phyloP scores from a whole-genome alignment of 2,329 filamentous ascomycete species.

The Neonectria coccinea region DNA sequence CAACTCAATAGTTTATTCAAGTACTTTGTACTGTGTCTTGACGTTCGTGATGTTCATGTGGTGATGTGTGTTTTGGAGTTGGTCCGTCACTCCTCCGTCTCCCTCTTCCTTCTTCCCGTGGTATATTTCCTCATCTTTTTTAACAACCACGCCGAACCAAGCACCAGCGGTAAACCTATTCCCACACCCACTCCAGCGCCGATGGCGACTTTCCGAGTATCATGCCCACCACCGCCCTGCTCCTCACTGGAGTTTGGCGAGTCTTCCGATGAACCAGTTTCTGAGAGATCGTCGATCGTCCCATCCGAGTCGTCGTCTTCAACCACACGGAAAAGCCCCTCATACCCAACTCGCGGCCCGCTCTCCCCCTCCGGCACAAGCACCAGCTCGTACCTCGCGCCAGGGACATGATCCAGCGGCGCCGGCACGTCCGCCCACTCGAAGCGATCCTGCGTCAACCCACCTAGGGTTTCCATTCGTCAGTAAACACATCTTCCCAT shows the following conservation, averaged over 20 bases:
- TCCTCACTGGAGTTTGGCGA: background rate
- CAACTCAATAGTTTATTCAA: constrained; percentile 11
- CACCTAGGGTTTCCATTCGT: background rate
- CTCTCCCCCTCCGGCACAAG: constrained; percentile 6
- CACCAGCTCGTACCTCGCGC: constrained; percentile 15
- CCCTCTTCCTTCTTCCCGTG: background rate
- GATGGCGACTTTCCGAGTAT: background rate
- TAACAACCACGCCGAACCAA: constrained; percentile 1
- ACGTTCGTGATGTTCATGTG: background rate
- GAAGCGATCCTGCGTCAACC: constrained; percentile 6
- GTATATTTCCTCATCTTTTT: background rate
- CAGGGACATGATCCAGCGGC: constrained; percentile 19
- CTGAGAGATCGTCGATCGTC: background rate
- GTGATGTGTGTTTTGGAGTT: background rate
- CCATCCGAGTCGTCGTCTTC: constrained; percentile 2
- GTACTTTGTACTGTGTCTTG: background rate
- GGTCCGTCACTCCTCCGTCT: background rate
- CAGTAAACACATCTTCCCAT: background rate
- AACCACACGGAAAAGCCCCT: constrained; percentile 16
- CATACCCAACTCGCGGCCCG: constrained; percentile 11
- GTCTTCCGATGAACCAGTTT: background rate
- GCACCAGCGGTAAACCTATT: background rate
- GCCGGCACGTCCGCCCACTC: constrained; percentile 15
- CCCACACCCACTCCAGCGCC: constrained; percentile 17
- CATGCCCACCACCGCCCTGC: background rate